phyloP scores from a whole-genome alignment of 192 early-diverging fungal species.

The Thoreauomyces humboldtii region DNA sequence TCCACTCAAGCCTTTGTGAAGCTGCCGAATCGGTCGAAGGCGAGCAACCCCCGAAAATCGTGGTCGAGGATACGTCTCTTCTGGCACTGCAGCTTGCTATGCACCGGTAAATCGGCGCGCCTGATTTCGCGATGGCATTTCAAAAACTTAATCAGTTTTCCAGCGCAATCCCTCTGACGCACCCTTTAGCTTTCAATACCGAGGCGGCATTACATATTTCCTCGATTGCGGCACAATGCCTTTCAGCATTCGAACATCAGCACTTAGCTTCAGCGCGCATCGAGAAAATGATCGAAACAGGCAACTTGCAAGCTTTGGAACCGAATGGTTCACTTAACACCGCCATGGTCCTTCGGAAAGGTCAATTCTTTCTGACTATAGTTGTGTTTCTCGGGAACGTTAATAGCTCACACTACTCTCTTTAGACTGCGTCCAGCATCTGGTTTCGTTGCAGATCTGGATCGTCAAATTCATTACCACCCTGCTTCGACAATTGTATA shows the following conservation, averaged over 20 bases:
- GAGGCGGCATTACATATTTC: constrained; percentile 11
- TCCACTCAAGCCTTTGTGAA: too few species aligned
- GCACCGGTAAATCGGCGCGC: constrained; percentile 2
- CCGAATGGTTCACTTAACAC: background rate
- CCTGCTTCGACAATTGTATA: constrained; percentile 13
- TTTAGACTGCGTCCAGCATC: constrained; percentile 19
- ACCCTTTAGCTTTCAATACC: constrained; percentile 3
- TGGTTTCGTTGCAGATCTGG: constrained; percentile 9
- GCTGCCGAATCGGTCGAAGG: too few species aligned
- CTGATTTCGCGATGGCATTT: background rate
- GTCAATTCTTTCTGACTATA: background rate
- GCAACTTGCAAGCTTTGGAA: background rate
- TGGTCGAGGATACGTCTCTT: background rate
- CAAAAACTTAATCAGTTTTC: too few species aligned
- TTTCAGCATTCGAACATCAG: constrained; percentile 9
- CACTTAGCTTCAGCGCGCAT: constrained; percentile 5
- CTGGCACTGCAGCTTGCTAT: constrained; percentile 12
- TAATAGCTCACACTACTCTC: background rate
- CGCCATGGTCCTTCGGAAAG: constrained; percentile 12
- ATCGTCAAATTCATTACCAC: background rate
- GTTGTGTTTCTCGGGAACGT: too few species aligned
- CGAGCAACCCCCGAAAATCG: too few species aligned
- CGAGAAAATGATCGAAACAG: background rate
- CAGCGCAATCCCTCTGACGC: background rate
- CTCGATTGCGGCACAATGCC: background rate